Base-by-base conservation (phyloP, 805 yeast genomes). In the Candida koratica region DNA sequence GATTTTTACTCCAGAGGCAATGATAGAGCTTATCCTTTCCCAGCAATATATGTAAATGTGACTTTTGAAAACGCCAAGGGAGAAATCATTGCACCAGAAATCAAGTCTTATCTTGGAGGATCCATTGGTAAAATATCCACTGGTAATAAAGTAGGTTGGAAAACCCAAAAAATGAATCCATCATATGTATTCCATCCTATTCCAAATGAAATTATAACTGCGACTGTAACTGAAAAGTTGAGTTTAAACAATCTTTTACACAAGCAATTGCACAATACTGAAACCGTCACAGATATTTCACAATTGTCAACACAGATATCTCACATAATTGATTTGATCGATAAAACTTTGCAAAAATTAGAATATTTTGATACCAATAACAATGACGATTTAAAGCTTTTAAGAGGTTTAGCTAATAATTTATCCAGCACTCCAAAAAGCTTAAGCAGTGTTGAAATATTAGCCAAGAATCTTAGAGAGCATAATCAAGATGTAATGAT, bases 401-500 rank as follows among this genome's bases (percentile, higher is more conserved):
- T 88, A 43, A 77, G 83, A 55, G 69, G 69, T 43, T 71, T 87
- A 51, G 66, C 81, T 55, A 69, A 79, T 46, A 71, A 65, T 41
- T 69, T 80, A 56, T 68, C 68, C 49, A 64, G 65, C 48, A 73
- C 70, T 48, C 75, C 79, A 14, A 61, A 63, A 43, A 64, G 69
- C 39, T 69, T 77, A 39, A 56, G 69, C 43, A 69, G 75, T 44
- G 49, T 69, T 44, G 76, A 73, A 29, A 69, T 70, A 34, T 67
- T 83, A 49, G 77, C 75, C 53, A 60, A 69, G 45, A 71, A 79
- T 43, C 78, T 85, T 69, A 77, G 76, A 54, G 70, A 75, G 24
- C 88, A 84, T 56, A 69, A 81, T 55, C 87, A 84, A 58, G 95
- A 87, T 51, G 79, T 86, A 28, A 69, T 84, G 43, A 76, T 86